phyloP scores from a whole-genome alignment of 2,329 filamentous ascomycete species.

The Diplodia scrobiculata region DNA sequence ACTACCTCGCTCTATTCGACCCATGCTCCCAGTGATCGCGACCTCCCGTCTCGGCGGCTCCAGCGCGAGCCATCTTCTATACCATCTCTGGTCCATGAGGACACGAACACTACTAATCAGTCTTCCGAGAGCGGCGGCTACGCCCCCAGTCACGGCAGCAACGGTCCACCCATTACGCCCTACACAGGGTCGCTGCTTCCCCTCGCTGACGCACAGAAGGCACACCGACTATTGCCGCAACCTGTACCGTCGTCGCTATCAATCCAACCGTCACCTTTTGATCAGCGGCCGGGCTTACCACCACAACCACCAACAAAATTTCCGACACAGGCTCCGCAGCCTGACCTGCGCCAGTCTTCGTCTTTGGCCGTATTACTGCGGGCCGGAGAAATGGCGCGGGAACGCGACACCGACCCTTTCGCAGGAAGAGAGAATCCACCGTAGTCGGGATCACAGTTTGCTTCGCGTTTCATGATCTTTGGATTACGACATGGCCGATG shows the following conservation, averaged over 20 bases:
- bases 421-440: slow-evolving; percentile 12
- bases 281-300: slow-evolving; percentile 34
- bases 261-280: slow-evolving; percentile 39
- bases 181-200: slow-evolving; percentile 33
- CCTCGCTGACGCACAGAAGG: slow-evolving; percentile 39
- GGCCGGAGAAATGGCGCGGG: slow-evolving; percentile 44
- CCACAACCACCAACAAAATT: slow-evolving; percentile 26
- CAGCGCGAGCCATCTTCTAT: slow-evolving; percentile 38
- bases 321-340: not conserved
- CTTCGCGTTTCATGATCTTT: not conserved
- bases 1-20: slow-evolving; percentile 8
- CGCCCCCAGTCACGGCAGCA: slow-evolving; percentile 33
- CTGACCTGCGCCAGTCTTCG: slow-evolving; percentile 40
- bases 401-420: slow-evolving; percentile 39
- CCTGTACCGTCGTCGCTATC: slow-evolving; percentile 39
- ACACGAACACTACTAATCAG: slow-evolving; percentile 34
- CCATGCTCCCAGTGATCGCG: slow-evolving; percentile 26
- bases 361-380: slow-evolving; percentile 44
- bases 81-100: slow-evolving; percentile 44
- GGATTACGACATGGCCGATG: slow-evolving; percentile 7
- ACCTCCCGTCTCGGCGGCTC: slow-evolving; percentile 40
- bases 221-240: slow-evolving; percentile 43
- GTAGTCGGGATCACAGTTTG: slow-evolving; percentile 3
- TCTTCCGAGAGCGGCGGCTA: slow-evolving; percentile 44
- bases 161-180: slow-evolving; percentile 28